Conservation (phyloP, 1,139 yeast species). For the Diutina neorugosa region DNA sequence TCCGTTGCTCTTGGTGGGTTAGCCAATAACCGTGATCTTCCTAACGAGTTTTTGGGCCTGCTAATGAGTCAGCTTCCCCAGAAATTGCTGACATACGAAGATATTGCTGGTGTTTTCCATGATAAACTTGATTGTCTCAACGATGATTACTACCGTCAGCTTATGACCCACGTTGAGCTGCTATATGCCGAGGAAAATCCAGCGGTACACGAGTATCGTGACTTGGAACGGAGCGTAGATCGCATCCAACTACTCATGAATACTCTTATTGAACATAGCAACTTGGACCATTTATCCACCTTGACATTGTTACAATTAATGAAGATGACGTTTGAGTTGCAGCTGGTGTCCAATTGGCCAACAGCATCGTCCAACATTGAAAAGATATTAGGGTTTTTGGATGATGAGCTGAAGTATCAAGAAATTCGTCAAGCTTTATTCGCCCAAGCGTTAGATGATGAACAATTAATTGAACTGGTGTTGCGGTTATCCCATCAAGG, state of each 20-base stretch:
- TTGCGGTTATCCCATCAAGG: conserved; percentile 8
- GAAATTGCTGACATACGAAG: neutral
- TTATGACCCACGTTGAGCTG: conserved; percentile 18
- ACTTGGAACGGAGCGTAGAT: conserved; percentile 20
- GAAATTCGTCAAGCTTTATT: conserved; percentile 12
- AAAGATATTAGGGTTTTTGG: conserved; percentile 6
- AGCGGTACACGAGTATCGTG: conserved; percentile 23
- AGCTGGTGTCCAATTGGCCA: neutral
- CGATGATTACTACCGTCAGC: conserved; percentile 13
- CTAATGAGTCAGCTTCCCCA: neutral
- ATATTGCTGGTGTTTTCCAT: neutral
- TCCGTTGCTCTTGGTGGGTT: neutral
- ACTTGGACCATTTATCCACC: neutral
- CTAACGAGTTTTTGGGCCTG: neutral
- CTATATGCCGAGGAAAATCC: conserved; percentile 20
- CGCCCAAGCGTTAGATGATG: conserved; percentile 16
- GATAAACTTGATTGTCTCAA: conserved; percentile 7
- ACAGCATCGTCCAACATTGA: conserved; percentile 6
- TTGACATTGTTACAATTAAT: conserved; percentile 13
- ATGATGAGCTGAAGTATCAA: conserved; percentile 7
- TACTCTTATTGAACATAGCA: conserved; percentile 5
- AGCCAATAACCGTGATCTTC: neutral
- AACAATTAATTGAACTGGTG: conserved; percentile 14
- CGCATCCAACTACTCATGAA: conserved; percentile 16
- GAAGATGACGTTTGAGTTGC: conserved; percentile 6